These are phyloP conservation scores for Fistulifera solaris DNA, from an alignment of 108 stramenopile genomes.

Conservation along the genomic window DNA sequence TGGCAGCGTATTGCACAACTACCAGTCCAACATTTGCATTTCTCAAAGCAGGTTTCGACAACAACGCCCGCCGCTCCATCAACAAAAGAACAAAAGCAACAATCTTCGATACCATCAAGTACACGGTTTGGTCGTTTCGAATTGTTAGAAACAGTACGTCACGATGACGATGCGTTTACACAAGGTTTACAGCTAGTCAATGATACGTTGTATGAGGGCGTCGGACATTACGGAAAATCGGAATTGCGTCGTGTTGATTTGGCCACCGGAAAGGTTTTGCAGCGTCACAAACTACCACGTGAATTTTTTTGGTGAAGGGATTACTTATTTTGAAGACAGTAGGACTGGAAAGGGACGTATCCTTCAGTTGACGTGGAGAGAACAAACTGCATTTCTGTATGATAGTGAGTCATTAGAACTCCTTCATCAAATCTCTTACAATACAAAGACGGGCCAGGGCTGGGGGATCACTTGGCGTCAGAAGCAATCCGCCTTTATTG, in stretches of 20 bases:
- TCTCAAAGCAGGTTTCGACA: too few relatives aligned
- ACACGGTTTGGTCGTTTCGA: constrained; percentile 8
- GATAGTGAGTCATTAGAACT: too few relatives aligned
- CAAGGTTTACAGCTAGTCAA: constrained; percentile 33
- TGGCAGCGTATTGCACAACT: too few relatives aligned
- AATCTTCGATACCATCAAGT: too few relatives aligned
- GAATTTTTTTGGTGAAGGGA: constrained; percentile 64
- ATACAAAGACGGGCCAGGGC: constrained; percentile 44
- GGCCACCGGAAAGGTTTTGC: constrained; percentile 16
- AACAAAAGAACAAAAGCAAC: too few relatives aligned
- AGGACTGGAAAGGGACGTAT: constrained; percentile 18
- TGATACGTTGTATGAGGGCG: constrained; percentile 32
- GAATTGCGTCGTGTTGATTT: constrained; percentile 37
- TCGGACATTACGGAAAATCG: constrained; percentile 36
- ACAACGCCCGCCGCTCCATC: too few relatives aligned
- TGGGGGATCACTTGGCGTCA: constrained; percentile 76
- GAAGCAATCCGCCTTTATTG: constrained; percentile 37
- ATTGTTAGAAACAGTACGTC: constrained; percentile 13
- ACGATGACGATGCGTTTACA: constrained; percentile 46
- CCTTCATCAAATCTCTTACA: constrained; percentile 26
- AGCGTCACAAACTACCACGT: constrained; percentile 11
- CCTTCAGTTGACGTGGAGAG: constrained; percentile 67
- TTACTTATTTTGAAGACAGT: constrained; percentile 22
- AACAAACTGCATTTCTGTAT: constrained; percentile 12
- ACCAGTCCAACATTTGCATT: too few relatives aligned